Conservation (phyloP, 768 basidiomycete species). For the Suillus paluster region DNA sequence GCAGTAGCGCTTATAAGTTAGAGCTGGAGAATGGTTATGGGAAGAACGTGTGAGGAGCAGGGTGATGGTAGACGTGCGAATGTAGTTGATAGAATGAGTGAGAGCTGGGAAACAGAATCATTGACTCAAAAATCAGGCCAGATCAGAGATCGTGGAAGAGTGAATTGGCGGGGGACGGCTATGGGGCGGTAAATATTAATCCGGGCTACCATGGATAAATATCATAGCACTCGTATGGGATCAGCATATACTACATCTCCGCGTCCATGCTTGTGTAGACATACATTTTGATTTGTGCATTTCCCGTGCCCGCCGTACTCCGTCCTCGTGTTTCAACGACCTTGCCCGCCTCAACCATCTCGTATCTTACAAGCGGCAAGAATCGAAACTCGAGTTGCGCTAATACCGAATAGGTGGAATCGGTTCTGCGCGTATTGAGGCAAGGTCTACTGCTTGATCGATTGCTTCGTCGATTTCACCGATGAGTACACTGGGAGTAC, state of each 20-base stretch:
- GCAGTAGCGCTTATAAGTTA: no score
- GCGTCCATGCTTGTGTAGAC: constrained; percentile 1
- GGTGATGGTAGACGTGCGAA: no score
- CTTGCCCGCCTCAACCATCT: background rate
- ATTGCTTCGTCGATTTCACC: constrained; percentile 86
- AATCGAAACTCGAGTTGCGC: constrained; percentile 15
- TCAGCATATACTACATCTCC: background rate
- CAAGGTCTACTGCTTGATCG: constrained; percentile 75
- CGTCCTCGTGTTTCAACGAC: background rate
- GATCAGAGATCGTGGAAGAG: background rate
- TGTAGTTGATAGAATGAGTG: background rate
- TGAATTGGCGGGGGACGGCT: no score
- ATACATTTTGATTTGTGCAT: constrained; percentile 2
- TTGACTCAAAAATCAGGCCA: background rate
- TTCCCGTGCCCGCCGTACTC: no score
- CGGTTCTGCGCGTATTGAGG: constrained; percentile 85
- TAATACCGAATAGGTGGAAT: constrained; percentile 82
- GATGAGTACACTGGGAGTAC: constrained; percentile 65
- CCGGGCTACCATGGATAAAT: constrained; percentile 2
- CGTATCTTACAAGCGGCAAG: background rate
- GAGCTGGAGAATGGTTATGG: no score
- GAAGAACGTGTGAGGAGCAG: no score
- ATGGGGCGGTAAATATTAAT: no score
- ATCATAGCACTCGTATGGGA: background rate
- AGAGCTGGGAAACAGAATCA: no score